A percentile compares a stretch with the other conserved stretches of the same genome.
These are phyloP conservation scores for Discostella stelligeroides DNA, from an alignment of 108 stramenopile genomes.

Conservation along the genomic window DNA sequence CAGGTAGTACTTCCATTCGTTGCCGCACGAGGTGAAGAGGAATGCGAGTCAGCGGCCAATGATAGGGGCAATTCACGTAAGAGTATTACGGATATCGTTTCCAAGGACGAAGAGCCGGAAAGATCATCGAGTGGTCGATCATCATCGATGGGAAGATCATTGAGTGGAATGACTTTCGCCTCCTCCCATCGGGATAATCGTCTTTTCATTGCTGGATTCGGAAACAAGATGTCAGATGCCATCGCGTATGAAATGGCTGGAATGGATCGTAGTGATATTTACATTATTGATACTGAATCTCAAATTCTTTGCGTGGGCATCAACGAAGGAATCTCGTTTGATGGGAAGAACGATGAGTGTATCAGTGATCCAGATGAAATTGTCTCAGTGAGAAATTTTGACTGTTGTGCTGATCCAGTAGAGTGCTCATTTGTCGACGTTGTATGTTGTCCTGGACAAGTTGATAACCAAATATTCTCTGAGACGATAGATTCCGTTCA, in stretches of 20 bases:
- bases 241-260: constrained; percentile 78
- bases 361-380: background rate
- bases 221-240: constrained; percentile 76
- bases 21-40: constrained; percentile 47
- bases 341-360: background rate
- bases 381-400: no score
- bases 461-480: constrained; percentile 4
- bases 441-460: constrained; percentile 7
- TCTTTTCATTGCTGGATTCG: constrained; percentile 79
- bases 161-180: constrained; percentile 6
- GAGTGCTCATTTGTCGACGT: constrained; percentile 7
- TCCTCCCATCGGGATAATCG: constrained; percentile 29
- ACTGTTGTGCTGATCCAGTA: background rate
- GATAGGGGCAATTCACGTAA: background rate
- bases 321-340: background rate
- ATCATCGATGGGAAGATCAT: constrained; percentile 1
- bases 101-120: background rate
- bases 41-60: constrained; percentile 11
- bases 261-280: constrained; percentile 68
- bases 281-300: constrained; percentile 69
- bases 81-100: no score
- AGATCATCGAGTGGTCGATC: no score
- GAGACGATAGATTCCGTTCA: background rate
- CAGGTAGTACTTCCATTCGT: constrained; percentile 77
- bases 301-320: constrained; percentile 56